Percentiles rank a stretch among this genome's conserved stretches.
phyloP scores from a whole-genome alignment of 148 eudicot species.

The Limonium bicolor region DNA sequence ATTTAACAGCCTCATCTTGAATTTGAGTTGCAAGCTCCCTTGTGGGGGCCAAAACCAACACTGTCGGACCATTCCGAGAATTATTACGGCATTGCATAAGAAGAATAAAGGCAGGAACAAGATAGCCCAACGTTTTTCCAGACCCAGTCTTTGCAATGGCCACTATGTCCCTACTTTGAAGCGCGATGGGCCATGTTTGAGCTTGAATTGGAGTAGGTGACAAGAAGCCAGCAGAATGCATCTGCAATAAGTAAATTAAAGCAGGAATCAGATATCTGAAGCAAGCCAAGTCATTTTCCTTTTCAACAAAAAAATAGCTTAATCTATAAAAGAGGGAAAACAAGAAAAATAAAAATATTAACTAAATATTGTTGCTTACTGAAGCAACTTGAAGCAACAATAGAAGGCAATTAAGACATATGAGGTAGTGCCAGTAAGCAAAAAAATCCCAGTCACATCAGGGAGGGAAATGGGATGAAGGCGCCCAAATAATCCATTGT shows the following conservation, averaged over 20 bases:
- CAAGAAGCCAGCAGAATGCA: conserved; percentile 70
- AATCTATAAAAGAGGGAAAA: too few relatives aligned
- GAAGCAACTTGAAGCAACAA: conserved; percentile 98
- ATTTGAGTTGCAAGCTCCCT: conserved; percentile 97
- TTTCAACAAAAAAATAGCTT: too few relatives aligned
- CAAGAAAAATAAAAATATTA: conserved; percentile 4
- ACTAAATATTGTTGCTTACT: conserved; percentile 84
- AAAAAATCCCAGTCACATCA: conserved; percentile 85
- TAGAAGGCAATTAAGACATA: conserved; percentile 72
- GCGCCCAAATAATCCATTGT: conserved; percentile 91
- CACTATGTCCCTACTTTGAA: conserved; percentile 78
- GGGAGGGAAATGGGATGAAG: conserved; percentile 73
- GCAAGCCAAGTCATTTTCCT: too few relatives aligned
- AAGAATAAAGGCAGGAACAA: conserved; percentile 86
- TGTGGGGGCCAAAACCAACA: conserved; percentile 86
- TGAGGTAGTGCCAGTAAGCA: conserved; percentile 69
- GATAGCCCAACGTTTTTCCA: conserved; percentile 92
- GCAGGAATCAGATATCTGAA: too few relatives aligned
- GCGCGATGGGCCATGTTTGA: conserved; percentile 98
- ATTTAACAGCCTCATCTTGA: conserved; percentile 77
- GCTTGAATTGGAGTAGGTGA: conserved; percentile 99
- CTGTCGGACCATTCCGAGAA: conserved; percentile 80
- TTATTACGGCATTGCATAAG: conserved; percentile 56
- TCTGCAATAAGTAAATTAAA: conserved; percentile 28
- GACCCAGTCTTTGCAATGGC: conserved; percentile 99